Evolutionary conservation across 345 rosid genomes (phyloP), one percentile per base, ranked within the genome.

Genomic region (Hypericum perforatum): DNA sequence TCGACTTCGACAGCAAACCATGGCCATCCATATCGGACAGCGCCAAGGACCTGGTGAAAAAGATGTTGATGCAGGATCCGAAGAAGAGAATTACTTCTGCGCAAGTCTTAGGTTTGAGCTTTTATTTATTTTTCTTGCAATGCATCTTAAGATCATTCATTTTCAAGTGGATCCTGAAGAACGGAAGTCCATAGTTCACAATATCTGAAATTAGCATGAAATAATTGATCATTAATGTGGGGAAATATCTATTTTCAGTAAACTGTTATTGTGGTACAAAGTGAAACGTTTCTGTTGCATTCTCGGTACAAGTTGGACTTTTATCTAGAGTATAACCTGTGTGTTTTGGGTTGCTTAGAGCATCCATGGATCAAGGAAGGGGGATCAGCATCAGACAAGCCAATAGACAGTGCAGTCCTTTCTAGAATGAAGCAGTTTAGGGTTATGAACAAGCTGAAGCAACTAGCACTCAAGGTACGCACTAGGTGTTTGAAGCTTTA

Each of bases 311-410:
- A n/a, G n/a, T n/a, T 11, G n/a, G 41, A 7, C 42, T 9, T 40
- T 36, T 43, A 11, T 15, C 12, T 40, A n/a, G n/a, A 13, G 6
- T 39, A 29, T 49, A 22, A 41, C 37, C 6, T 58, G 47, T 11
- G 15, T 16, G 39, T 48, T 7, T 40, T 48, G 32, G 55, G 36
- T 16, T 8, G 5, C 12, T 16, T 52, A 66, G 70, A 54, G 40
- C 70, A 66, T 43, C 61, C 64, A 39, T 66, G 70, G 70, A 60
- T 66, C 41, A 59, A 54, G 57, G 70, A 66, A 60, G 70, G 70
- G 3, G 70, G 70, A 22, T 64, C 54, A 22, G 70, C 70, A 11
- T 60, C 70, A 37, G 70, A 66, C 50, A 66, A 59, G 57, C 70
- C 70, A 12, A 48, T 66, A 42, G 61, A 66, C 56, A 66, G 64